A percentile compares a stretch with the other conserved stretches of the same genome.
phyloP scores from a whole-genome alignment of 768 basidiomycete species.

The Podaxis carcinomalis region DNA sequence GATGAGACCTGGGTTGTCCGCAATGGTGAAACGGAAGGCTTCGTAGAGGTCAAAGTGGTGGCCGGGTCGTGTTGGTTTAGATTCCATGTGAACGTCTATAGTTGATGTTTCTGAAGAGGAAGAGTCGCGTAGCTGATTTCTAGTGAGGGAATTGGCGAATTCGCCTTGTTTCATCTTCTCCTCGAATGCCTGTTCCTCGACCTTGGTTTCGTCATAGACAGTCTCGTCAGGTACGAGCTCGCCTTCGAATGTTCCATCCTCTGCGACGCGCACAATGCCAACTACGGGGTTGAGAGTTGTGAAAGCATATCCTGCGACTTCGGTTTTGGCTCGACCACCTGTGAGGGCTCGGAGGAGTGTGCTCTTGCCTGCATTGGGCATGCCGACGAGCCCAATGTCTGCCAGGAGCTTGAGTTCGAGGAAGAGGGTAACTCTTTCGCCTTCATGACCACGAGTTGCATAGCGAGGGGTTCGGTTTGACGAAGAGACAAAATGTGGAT shows the following conservation, averaged over 20 bases:
- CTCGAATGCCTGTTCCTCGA: slow-evolving; percentile 45
- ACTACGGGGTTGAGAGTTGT: slow-evolving; percentile 94
- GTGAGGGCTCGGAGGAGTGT: slow-evolving; percentile 89
- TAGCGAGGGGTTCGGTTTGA: slow-evolving; percentile 81
- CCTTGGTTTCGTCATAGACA: slow-evolving; percentile 63
- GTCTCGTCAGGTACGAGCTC: slow-evolving; percentile 35
- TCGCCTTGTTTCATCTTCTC: slow-evolving; percentile 49
- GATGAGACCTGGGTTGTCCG: slow-evolving; percentile 95
- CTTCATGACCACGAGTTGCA: slow-evolving; percentile 72
- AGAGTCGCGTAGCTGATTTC: slow-evolving; percentile 35
- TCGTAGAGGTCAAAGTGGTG: slow-evolving; percentile 63
- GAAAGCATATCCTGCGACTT: slow-evolving; percentile 89
- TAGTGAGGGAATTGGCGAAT: slow-evolving; percentile 43
- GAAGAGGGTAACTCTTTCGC: slow-evolving; percentile 75
- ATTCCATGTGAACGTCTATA: neutral
- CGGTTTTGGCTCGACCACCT: slow-evolving; percentile 75
- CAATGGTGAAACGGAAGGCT: slow-evolving; percentile 86
- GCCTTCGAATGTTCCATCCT: slow-evolving; percentile 75
- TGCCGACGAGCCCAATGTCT: slow-evolving; percentile 93
- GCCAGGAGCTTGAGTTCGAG: slow-evolving; percentile 92
- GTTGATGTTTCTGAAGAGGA: slow-evolving; percentile 17
- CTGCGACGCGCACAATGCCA: slow-evolving; percentile 81
- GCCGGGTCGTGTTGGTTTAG: slow-evolving; percentile 23
- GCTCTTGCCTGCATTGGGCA: slow-evolving; percentile 94
- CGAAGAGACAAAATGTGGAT: slow-evolving; percentile 75